These are phyloP conservation scores for Microdochium bolleyi DNA, from an alignment of 2,329 filamentous ascomycete species.

Conservation along the genomic window DNA sequence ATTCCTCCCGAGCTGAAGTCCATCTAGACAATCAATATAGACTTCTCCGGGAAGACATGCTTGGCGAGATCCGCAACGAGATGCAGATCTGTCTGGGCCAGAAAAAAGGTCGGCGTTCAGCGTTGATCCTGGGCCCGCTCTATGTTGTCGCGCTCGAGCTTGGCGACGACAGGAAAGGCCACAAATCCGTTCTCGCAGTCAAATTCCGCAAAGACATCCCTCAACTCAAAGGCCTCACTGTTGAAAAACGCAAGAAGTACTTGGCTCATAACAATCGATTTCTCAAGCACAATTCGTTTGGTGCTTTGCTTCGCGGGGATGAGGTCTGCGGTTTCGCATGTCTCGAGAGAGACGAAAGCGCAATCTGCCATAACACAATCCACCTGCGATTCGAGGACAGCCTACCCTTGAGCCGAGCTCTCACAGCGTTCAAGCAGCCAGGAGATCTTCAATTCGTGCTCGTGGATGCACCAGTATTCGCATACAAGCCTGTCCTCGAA, in stretches of 20 bases:
- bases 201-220: slow-evolving; percentile 31
- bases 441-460: slow-evolving; percentile 38
- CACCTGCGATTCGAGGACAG: slow-evolving; percentile 44
- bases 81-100: slow-evolving; percentile 24
- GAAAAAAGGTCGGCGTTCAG: slow-evolving; percentile 35
- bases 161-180: slow-evolving; percentile 17
- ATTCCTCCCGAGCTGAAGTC: slow-evolving; percentile 27
- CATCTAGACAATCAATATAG: slow-evolving; percentile 69
- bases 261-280: slow-evolving; percentile 37
- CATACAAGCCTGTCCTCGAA: slow-evolving; percentile 58
- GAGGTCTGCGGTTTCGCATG: slow-evolving; percentile 52
- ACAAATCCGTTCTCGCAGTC: slow-evolving; percentile 30
- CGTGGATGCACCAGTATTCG: slow-evolving; percentile 59
- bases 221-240: slow-evolving; percentile 23
- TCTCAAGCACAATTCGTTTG: slow-evolving; percentile 53
- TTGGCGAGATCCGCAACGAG: slow-evolving; percentile 47
- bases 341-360: slow-evolving; percentile 41
- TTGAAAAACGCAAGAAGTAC: slow-evolving; percentile 27
- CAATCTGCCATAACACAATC: slow-evolving; percentile 34
- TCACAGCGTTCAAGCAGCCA: slow-evolving; percentile 31
- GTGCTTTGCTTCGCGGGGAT: slow-evolving; percentile 42
- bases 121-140: slow-evolving; percentile 23
- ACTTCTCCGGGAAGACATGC: slow-evolving; percentile 62
- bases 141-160: slow-evolving; percentile 26
- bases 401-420: slow-evolving; percentile 32